phyloP scores from a whole-genome alignment of 1,284 basidiomycete species.

The Ganoderma multipileum region DNA sequence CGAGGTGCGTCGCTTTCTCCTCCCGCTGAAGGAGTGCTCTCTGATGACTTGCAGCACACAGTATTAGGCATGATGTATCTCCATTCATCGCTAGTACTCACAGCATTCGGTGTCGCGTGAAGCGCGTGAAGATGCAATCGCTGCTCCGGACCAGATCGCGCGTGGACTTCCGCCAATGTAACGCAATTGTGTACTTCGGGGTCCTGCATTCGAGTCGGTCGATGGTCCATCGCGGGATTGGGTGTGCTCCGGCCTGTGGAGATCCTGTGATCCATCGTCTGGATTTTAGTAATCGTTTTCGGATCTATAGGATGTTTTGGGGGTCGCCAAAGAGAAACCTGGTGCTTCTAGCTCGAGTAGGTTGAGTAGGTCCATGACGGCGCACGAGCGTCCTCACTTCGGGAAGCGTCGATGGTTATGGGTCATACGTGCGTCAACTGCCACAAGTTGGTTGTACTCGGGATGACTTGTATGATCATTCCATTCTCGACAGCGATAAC shows the following conservation, averaged over 20 bases:
- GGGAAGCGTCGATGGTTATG: too few relatives aligned
- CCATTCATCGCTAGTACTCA: constrained; percentile 29
- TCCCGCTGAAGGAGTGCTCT: background rate
- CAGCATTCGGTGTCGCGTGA: too few relatives aligned
- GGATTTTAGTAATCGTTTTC: background rate
- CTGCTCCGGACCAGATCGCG: constrained; percentile 32
- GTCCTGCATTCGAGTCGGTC: background rate
- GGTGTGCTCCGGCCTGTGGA: background rate
- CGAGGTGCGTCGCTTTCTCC: background rate
- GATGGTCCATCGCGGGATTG: background rate
- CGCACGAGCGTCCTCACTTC: too few relatives aligned
- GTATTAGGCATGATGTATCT: background rate
- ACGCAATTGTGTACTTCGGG: background rate
- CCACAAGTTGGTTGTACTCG: too few relatives aligned
- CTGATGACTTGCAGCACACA: background rate
- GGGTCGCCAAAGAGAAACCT: background rate
- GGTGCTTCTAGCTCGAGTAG: background rate
- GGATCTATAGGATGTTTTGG: background rate
- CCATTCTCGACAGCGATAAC: too few relatives aligned
- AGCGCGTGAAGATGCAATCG: constrained; percentile 34
- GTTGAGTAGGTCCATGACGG: too few relatives aligned
- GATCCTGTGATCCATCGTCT: background rate
- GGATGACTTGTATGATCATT: too few relatives aligned
- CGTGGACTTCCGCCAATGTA: constrained; percentile 15
- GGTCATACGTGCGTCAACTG: too few relatives aligned